A percentile compares a stretch with the other conserved stretches of the same genome.
Conservation (phyloP, 176 grass and related monocot genomes). For the Calamus simplicifolius region DNA sequence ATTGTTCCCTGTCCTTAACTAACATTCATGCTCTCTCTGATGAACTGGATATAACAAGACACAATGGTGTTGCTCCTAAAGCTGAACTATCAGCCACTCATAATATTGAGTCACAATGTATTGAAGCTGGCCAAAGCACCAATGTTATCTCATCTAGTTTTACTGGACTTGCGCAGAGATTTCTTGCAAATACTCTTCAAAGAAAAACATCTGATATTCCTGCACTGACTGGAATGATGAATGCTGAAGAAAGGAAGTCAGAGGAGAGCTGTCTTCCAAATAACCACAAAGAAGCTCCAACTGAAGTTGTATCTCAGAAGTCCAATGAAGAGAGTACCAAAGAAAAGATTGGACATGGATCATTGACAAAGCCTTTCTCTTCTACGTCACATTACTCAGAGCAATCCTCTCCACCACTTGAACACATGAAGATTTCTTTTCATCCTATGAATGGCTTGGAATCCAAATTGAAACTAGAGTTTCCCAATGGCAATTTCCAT, state of each 20-base stretch:
- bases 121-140: neutral
- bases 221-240: conserved; percentile 29
- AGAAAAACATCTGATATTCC: conserved; percentile 47
- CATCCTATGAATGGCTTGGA: conserved; percentile 59
- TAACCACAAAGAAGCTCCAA: conserved; percentile 20
- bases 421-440: conserved; percentile 96
- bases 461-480: conserved; percentile 58
- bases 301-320: conserved; percentile 13
- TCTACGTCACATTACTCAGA: conserved; percentile 39
- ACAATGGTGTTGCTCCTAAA: conserved; percentile 24
- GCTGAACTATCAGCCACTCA: conserved; percentile 8
- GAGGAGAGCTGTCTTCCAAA: conserved; percentile 21
- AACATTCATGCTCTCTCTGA: conserved; percentile 13
- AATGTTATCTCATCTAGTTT: conserved; percentile 58
- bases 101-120: neutral
- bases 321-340: conserved; percentile 25
- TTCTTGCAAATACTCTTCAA: conserved; percentile 84
- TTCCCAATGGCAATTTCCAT: conserved; percentile 37
- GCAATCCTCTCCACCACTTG: conserved; percentile 85
- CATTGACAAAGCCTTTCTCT: conserved; percentile 36
- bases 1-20: conserved; percentile 7
- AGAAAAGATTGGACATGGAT: conserved; percentile 37
- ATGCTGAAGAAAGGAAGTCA: conserved; percentile 27
- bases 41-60: conserved; percentile 19
- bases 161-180: conserved; percentile 85